A percentile compares a stretch with the other conserved stretches of the same genome.
phyloP scores from a whole-genome alignment of 2,329 filamentous ascomycete species.

The Pseudocercospora fijiensis region DNA sequence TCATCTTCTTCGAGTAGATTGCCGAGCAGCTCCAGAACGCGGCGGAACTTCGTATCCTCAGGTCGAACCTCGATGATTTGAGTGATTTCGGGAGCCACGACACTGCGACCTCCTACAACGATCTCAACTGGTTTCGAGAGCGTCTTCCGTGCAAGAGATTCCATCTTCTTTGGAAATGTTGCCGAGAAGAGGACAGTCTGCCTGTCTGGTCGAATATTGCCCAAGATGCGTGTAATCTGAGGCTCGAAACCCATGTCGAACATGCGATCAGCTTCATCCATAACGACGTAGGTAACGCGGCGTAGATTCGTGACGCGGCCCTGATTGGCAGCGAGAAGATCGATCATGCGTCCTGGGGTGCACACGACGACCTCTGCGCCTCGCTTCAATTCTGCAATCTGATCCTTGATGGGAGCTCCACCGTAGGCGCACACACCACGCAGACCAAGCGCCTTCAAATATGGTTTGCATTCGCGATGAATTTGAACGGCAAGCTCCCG shows the following conservation, averaged over 20 bases:
- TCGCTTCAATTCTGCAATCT: constrained; percentile 93
- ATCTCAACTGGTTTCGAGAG: constrained; percentile 85
- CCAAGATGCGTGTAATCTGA: constrained; percentile 94
- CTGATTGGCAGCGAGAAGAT: constrained; percentile 87
- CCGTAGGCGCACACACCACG: constrained; percentile 91
- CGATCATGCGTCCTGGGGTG: constrained; percentile 92
- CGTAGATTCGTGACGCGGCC: constrained; percentile 90
- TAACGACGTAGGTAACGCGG: constrained; percentile 87
- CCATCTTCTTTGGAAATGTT: constrained; percentile 92
- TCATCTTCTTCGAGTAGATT: constrained; percentile 84
- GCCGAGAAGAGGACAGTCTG: constrained; percentile 96
- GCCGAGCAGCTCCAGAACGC: constrained; percentile 81
- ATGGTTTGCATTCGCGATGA: constrained; percentile 90
- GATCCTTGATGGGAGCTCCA: constrained; percentile 92
- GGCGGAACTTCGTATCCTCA: constrained; percentile 78
- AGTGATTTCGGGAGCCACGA: constrained; percentile 70
- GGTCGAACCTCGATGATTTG: constrained; percentile 87
- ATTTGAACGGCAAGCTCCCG: constrained; percentile 93
- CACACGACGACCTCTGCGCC: constrained; percentile 94
- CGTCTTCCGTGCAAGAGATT: constrained; percentile 84
- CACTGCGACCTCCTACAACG: constrained; percentile 79
- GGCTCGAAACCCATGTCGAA: constrained; percentile 99
- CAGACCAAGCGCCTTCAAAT: constrained; percentile 80
- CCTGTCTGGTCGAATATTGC: constrained; percentile 84
- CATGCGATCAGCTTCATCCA: constrained; percentile 98